Conservation (phyloP, 192 early-diverging fungal genomes). For the Thamnidium elegans region DNA sequence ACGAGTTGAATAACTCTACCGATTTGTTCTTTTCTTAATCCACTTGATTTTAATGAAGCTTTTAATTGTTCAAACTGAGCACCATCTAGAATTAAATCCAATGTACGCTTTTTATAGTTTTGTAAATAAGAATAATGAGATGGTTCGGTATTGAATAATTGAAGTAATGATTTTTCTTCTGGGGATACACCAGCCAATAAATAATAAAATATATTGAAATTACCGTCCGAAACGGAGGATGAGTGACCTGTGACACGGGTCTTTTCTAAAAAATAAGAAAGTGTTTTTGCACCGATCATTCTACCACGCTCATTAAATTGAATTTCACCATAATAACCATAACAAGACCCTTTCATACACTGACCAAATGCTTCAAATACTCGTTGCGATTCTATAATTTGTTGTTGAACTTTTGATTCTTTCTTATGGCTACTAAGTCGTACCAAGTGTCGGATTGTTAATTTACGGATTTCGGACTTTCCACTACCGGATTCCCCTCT, state of each 20-base stretch:
- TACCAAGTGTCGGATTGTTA: constrained; percentile 76
- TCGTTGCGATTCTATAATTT: constrained; percentile 65
- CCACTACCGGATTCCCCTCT: constrained; percentile 86
- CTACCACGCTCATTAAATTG: constrained; percentile 85
- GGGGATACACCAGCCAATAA: constrained; percentile 67
- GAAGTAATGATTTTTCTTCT: constrained; percentile 53
- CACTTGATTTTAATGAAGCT: constrained; percentile 52
- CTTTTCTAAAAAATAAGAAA: constrained; percentile 67
- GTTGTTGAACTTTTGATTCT: constrained; percentile 69
- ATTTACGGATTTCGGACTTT: constrained; percentile 71
- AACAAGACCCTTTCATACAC: constrained; percentile 66
- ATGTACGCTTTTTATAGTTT: constrained; percentile 43
- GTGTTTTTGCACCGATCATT: constrained; percentile 78
- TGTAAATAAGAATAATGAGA: constrained; percentile 56
- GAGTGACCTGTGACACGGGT: constrained; percentile 56
- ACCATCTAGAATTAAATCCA: constrained; percentile 46
- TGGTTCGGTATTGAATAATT: constrained; percentile 54
- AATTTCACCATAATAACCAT: constrained; percentile 83
- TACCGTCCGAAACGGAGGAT: constrained; percentile 49
- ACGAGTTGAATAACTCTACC: constrained; percentile 75
- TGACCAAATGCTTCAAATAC: constrained; percentile 83
- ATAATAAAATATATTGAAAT: constrained; percentile 80
- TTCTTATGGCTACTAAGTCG: constrained; percentile 74
- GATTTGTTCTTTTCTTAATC: constrained; percentile 64
- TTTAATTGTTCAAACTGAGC: constrained; percentile 61